Base-by-base conservation (phyloP, 208 protist species). In the Angomonas desouzai region DNA sequence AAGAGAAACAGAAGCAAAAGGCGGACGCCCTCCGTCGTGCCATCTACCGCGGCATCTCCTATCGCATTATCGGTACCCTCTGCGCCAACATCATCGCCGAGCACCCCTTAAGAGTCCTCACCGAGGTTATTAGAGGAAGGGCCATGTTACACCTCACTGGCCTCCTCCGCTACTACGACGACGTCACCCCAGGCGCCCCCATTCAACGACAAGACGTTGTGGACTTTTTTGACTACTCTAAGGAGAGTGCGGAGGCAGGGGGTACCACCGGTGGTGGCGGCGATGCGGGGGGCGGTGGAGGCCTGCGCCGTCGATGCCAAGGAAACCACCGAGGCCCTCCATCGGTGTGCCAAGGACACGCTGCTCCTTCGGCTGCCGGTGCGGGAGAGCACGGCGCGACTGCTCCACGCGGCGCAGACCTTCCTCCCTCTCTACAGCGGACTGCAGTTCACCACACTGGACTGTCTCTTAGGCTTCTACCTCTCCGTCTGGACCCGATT, bases 401-500 rank as follows among this genome's bases (percentile, higher is more conserved):
- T 88, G 66, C 13, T 33, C 16, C 76, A 62, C 47, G 76, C 60
- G 20, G 32, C 72, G 38, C 48, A 68, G 22, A 79, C 78, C 0
- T 32, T 87, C 13, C 72, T 29, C 1, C 83, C 89, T 4, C 73
- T 94, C 28, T 94, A 82, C 55, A 68, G 68, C 40, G 83, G 71
- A 2, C 28, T 92, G 13, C 70, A 77, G 51, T 81, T 86, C 51
- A 88, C 85, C 0, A 77, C 78, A 49, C 61, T 92, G 3, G 85
- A 92, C 59, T 81, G 81, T 32, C 48, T 89, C 33, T 74, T 94
- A 23, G 73, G 73, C 34, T 94, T 94, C 66, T 94, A 94, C 70
- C 76, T 92, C 75, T 81, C 79, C 1, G 79, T 90, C 22, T 92
- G 85, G 83, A 84, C 76, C 3, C 80, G 89, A 11, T 49, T 94